These are phyloP conservation scores for Paramecium sonneborni DNA, from an alignment of 73 alveolate genomes.

Conservation along the genomic window DNA sequence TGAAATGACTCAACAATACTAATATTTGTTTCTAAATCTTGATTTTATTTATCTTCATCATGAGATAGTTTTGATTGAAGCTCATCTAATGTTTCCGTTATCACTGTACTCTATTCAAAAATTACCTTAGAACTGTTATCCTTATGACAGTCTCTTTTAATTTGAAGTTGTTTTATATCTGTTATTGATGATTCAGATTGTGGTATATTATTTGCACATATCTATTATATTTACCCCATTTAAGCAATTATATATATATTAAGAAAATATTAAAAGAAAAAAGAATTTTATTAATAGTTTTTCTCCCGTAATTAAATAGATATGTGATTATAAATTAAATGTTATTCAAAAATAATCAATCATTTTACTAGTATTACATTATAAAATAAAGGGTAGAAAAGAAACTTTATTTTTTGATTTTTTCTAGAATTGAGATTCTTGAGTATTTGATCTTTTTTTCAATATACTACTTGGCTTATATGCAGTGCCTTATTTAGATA, in stretches of 20 bases:
- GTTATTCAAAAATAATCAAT: not conserved
- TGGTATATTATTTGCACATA: not conserved
- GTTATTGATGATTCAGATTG: not conserved
- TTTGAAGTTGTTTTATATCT: not conserved
- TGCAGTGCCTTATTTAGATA: not conserved
- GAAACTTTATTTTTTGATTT: not conserved
- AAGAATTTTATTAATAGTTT: not conserved
- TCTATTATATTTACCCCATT: constrained; percentile 28
- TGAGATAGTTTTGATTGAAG: not conserved
- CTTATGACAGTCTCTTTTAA: not conserved
- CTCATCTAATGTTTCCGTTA: not conserved
- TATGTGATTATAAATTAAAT: not conserved
- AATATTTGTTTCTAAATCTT: not conserved
- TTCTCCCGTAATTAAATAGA: not conserved
- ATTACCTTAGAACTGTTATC: not conserved
- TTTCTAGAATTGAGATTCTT: not conserved
- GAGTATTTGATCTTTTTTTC: not conserved
- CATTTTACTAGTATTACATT: not conserved
- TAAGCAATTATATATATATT: not conserved
- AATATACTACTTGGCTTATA: not conserved
- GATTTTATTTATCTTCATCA: not conserved
- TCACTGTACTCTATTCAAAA: not conserved
- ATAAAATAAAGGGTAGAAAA: not conserved
- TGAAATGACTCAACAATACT: not conserved
- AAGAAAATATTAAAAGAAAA: not conserved